Evolutionary conservation across 495 filamentous ascomycete genomes (phyloP).

Genomic region (Penicillium parvum): DNA sequence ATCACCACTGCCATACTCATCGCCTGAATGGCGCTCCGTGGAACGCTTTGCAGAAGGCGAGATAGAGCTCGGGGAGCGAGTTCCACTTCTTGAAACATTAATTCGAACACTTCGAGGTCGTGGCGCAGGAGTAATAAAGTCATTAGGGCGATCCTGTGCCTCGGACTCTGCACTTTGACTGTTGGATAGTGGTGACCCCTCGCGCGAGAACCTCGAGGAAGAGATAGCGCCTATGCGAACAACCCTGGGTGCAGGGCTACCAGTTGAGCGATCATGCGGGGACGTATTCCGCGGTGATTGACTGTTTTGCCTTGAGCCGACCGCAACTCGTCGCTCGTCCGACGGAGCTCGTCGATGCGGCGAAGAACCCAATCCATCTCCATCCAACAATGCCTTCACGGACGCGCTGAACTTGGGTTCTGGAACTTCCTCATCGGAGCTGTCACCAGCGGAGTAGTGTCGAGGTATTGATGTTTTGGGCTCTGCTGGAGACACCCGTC

Average conservation of each 20-base stretch:
- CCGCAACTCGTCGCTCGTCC: conserved; percentile 21
- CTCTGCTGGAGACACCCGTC: conserved; percentile 37
- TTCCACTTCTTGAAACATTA: conserved; percentile 35
- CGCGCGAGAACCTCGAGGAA: conserved; percentile 30
- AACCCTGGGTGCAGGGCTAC: conserved; percentile 47
- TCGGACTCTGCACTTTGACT: conserved; percentile 30
- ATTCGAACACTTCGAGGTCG: conserved; percentile 62
- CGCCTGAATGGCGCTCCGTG: conserved; percentile 28
- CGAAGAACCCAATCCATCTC: conserved; percentile 54
- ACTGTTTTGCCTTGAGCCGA: conserved; percentile 31
- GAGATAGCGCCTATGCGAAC: conserved; percentile 55
- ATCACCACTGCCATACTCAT: conserved; percentile 39
- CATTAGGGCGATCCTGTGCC: conserved; percentile 27
- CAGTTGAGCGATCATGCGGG: conserved; percentile 37
- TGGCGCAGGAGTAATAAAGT: conserved; percentile 66
- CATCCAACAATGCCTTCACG: conserved; percentile 70
- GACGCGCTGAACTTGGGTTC: conserved; percentile 78
- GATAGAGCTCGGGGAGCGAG: conserved; percentile 35
- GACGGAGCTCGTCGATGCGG: conserved; percentile 33
- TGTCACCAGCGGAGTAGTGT: conserved; percentile 54
- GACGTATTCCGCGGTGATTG: conserved; percentile 37
- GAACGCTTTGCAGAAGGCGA: conserved; percentile 40
- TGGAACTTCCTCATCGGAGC: conserved; percentile 69
- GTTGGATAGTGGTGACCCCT: conserved; percentile 33
- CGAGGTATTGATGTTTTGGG: conserved; percentile 19